These are phyloP conservation scores for Globisporangium nagaii DNA, from an alignment of 352 stramenopile species.

Conservation along the genomic window DNA sequence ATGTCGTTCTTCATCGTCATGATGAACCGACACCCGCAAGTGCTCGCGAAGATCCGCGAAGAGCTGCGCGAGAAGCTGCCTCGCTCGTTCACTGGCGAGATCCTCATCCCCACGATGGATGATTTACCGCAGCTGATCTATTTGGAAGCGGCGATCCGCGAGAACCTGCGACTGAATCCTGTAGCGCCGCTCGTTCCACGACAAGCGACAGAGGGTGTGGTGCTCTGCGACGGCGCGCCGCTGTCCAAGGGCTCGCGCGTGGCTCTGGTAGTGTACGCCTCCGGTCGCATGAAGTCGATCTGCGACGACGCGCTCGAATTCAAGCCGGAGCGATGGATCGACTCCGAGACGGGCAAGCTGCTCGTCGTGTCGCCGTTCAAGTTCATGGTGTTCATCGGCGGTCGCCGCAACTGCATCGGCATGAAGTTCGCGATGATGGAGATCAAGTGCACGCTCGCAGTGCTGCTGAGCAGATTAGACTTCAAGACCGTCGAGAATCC, in stretches of 20 bases:
- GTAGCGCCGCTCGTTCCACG: conserved; percentile 21
- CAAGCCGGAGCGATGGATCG: conserved; percentile 64
- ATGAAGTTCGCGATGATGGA: conserved; percentile 5
- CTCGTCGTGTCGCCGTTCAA: background rate
- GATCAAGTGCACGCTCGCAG: background rate
- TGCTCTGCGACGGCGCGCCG: conserved; percentile 51
- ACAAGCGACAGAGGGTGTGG: conserved; percentile 31
- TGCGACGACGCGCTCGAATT: conserved; percentile 49
- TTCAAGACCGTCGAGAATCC: background rate
- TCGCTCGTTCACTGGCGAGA: conserved; percentile 13
- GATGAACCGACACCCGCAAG: conserved; percentile 60
- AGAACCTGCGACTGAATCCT: conserved; percentile 61
- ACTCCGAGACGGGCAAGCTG: conserved; percentile 24
- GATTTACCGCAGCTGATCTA: conserved; percentile 50
- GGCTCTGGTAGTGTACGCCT: conserved; percentile 36
- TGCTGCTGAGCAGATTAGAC: background rate
- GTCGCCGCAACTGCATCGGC: background rate
- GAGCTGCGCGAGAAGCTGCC: conserved; percentile 37
- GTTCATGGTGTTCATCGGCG: background rate
- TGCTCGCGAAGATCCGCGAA: conserved; percentile 30
- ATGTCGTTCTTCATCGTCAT: conserved; percentile 75
- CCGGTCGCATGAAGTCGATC: conserved; percentile 27
- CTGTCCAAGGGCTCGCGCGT: conserved; percentile 34
- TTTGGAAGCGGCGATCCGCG: conserved; percentile 51
- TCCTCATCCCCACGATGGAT: conserved; percentile 27